Evolutionary conservation across 371 early-diverging fungal genomes (phyloP).

Genomic region (Rhizopus stolonifer): DNA sequence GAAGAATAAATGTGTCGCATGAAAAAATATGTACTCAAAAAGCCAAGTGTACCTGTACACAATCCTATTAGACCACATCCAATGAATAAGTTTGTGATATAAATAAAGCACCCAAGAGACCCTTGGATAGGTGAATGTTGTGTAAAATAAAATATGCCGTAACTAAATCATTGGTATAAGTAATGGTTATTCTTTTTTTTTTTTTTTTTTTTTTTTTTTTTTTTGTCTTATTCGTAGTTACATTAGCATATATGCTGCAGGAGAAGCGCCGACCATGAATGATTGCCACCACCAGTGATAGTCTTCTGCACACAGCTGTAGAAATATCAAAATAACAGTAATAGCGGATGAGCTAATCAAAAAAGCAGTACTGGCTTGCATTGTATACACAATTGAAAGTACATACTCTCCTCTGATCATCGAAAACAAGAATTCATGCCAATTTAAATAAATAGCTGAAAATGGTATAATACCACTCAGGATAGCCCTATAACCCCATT

Average conservation of each 20-base stretch:
- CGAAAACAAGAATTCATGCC: slow-evolving; percentile 37
- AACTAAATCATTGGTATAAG: too few relatives aligned
- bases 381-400: slow-evolving; percentile 19
- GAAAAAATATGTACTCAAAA: slow-evolving; percentile 34
- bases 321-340: slow-evolving; percentile 35
- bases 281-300: slow-evolving; percentile 57
- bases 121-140: slow-evolving; percentile 25
- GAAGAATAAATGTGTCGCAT: slow-evolving; percentile 44
- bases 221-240: too few relatives aligned
- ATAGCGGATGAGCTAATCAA: slow-evolving; percentile 27
- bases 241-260: slow-evolving; percentile 34
- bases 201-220: too few relatives aligned
- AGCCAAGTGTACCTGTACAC: slow-evolving; percentile 43
- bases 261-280: slow-evolving; percentile 32
- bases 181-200: too few relatives aligned
- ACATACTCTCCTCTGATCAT: slow-evolving; percentile 32
- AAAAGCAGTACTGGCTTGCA: slow-evolving; percentile 16
- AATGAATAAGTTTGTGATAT: slow-evolving; percentile 28
- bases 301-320: slow-evolving; percentile 49
- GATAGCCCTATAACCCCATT: slow-evolving; percentile 17
- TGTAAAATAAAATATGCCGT: slow-evolving; percentile 36
- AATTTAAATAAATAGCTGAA: slow-evolving; percentile 40
- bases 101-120: slow-evolving; percentile 30
- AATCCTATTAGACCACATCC: slow-evolving; percentile 34
- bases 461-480: slow-evolving; percentile 46